Base-by-base conservation (phyloP, 805 yeast genomes). In the Candida palmyrensis region DNA sequence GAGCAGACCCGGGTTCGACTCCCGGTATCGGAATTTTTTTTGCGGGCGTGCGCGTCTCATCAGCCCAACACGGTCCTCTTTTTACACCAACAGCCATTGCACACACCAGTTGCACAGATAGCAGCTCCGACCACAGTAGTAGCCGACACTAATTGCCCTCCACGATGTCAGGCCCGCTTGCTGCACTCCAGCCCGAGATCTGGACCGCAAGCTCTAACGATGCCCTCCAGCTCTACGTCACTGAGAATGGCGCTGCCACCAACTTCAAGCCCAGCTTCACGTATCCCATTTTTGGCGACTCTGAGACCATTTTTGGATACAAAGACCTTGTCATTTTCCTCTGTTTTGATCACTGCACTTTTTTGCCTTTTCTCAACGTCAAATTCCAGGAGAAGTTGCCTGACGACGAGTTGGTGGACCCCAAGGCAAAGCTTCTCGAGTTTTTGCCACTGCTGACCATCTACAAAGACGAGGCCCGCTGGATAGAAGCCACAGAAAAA, bases 241-340 rank as follows among this genome's bases (percentile, higher is more conserved):
- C 82, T 4, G 79, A 75, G 38, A 67, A 73, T 2, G 79, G 79
- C 0, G 72, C 79, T 2, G 74, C 80, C 14, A 63, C 75, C 3
- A 48, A 53, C 17, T 88, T 89, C 62, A 60, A 70, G 24, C 97
- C 97, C 0, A 49, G 62, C 10, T 88, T 86, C 60, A 90, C 97
- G 1, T 92, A 92, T 55, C 95, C 97, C 2, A 82, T 92, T 8
- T 92, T 77, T 66, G 97, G 97, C 5, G 95, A 88, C 30, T 72
- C 87, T 2, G 98, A 92, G 51, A 79, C 79, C 34, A 79, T 92
- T 1, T 86, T 79, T 49, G 98, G 98, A 2, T 92, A 76, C 53
- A 71, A 79, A 43, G 82, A 76, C 44, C 63, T 89, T 23, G 66
- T 66, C 20, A 76, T 92, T 22, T 73, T 75, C 43, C 53, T 82